These are phyloP conservation scores for Coemansia sp. DNA, from an alignment of 192 early-diverging fungal genomes.

Conservation along the genomic window DNA sequence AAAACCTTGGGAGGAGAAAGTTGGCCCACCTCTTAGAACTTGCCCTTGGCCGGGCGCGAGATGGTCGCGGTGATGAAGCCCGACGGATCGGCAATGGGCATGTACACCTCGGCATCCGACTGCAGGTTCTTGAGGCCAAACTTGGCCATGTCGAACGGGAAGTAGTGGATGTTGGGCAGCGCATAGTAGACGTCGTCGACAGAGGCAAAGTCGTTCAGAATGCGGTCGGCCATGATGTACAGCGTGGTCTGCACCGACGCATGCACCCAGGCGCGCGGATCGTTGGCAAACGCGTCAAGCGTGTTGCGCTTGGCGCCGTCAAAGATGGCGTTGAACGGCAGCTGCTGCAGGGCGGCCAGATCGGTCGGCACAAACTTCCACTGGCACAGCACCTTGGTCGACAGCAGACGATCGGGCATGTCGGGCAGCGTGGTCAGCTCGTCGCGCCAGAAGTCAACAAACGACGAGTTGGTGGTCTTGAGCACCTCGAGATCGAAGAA, in stretches of 20 bases:
- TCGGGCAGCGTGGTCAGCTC: constrained; percentile 70
- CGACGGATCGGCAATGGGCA: constrained; percentile 69
- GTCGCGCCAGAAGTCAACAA: constrained; percentile 67
- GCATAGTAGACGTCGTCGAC: constrained; percentile 63
- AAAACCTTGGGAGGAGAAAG: neutral
- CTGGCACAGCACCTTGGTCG: constrained; percentile 65
- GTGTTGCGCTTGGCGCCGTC: constrained; percentile 64
- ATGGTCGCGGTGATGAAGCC: constrained; percentile 70
- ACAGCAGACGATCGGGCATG: constrained; percentile 73
- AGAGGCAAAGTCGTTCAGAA: constrained; percentile 55
- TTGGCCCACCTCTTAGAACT: constrained; percentile 9
- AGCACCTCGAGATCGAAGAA: constrained; percentile 69
- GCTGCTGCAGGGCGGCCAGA: constrained; percentile 16
- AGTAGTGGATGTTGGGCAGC: constrained; percentile 73
- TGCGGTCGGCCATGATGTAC: constrained; percentile 69
- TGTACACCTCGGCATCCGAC: constrained; percentile 65
- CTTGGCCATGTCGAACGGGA: constrained; percentile 66
- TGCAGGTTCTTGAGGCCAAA: constrained; percentile 69
- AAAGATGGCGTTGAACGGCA: constrained; percentile 57
- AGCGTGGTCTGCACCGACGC: constrained; percentile 78
- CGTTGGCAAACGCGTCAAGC: constrained; percentile 69
- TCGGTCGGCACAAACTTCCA: constrained; percentile 46
- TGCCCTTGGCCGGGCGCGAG: constrained; percentile 48
- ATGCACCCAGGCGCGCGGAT: constrained; percentile 58
- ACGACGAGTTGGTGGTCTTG: constrained; percentile 80